Base-by-base conservation (phyloP, 2,329 filamentous ascomycete species). In the Boeremia lycopersici region DNA sequence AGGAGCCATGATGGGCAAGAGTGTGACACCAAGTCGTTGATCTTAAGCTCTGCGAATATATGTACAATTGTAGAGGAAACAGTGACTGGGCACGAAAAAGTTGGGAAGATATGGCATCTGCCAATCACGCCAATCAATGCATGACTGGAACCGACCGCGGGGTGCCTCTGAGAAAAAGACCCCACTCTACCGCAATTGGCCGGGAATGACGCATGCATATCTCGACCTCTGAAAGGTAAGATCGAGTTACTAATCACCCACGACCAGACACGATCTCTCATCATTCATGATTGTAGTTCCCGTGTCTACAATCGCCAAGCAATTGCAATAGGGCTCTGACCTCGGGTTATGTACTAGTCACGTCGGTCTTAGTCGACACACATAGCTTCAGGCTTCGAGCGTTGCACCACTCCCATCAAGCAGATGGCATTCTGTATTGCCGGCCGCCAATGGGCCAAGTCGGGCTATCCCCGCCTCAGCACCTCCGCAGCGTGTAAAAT, bases 1-100 rank as follows among this genome's bases (percentile, higher is more conserved):
- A 40, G 79, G 68, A 36, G 77, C 69, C 77, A 80, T 80, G 53
- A 35, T 68, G 65, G 44, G 40, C 39, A 58, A 35, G 40, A 39
- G 13, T 48, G 33, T 48, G 42, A 36, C 48, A 29, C 15, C 42
- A 34, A 35, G 35, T 39, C 43, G 44, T 42, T n/a, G n/a, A 28
- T 15, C 28, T 6, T 39, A 15, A 15, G n/a, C 38, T 42, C 19
- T 38, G 25, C 29, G 6, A 8, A 19, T 45, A 35, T 15, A 41
- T 29, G 42, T 41, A 12, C 41, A 42, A 26, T 36, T 23, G 35
- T 50, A 31, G 30, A 13, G 35, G 26, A 26, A 26, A 35, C 40
- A 44, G 48, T 59, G 57, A 62, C 49, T 31, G 41, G 35, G 50
- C 26, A 41, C 51, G 23, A 51, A 56, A 56, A 56, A 56, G 53